Evolutionary conservation across 352 stramenopile species (phyloP).

Genomic region (Pythium scleroteichum): DNA sequence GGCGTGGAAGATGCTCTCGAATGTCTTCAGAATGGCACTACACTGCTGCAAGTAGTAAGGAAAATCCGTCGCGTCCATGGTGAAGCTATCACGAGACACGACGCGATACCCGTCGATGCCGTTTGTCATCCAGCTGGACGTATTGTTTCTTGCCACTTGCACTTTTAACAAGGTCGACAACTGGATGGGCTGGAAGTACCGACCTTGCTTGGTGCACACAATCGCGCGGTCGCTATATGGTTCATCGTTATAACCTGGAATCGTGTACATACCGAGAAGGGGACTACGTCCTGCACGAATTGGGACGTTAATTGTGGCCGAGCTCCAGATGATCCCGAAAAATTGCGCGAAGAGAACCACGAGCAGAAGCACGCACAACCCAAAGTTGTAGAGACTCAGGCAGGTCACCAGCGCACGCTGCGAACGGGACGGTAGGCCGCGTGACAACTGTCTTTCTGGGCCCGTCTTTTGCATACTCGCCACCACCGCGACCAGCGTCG

Average conservation of each 20-base stretch:
- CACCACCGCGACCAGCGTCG: too few relatives aligned
- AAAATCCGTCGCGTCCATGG: neutral
- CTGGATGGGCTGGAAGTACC: constrained; percentile 31
- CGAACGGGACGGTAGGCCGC: too few relatives aligned
- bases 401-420: too few relatives aligned
- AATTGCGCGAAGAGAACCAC: constrained; percentile 32
- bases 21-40: neutral
- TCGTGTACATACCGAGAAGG: neutral
- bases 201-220: constrained; percentile 26
- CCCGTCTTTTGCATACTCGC: too few relatives aligned
- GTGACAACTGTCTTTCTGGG: too few relatives aligned
- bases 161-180: constrained; percentile 16
- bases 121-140: neutral
- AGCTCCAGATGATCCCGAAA: constrained; percentile 25
- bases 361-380: constrained; percentile 28
- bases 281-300: neutral
- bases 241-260: constrained; percentile 40
- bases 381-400: constrained; percentile 25
- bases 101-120: constrained; percentile 29
- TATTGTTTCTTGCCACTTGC: neutral
- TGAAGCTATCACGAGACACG: constrained; percentile 6
- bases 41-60: constrained; percentile 22
- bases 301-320: neutral
- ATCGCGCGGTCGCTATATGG: constrained; percentile 43
- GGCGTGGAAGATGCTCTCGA: constrained; percentile 12